A percentile compares a stretch with the other conserved stretches of the same genome.
Evolutionary conservation across 768 basidiomycete species (phyloP).

Genomic region (Chalciporus sphaerocephalus): DNA sequence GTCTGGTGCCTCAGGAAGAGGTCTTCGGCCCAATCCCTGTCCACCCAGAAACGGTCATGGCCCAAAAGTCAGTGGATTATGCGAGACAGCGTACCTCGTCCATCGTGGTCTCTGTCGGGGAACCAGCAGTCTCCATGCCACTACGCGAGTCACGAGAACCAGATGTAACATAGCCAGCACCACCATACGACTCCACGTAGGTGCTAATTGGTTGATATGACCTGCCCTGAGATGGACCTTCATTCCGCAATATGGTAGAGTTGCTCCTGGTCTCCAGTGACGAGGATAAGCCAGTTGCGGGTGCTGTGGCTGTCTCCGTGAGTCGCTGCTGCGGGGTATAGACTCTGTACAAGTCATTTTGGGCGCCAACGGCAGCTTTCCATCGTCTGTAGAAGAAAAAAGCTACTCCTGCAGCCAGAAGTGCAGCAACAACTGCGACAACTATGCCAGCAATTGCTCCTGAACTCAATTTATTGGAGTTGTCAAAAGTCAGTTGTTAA

Average conservation of each 20-base stretch:
- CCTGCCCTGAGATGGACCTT: not conserved
- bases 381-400: conserved; percentile 26
- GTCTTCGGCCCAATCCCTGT: conserved; percentile 13
- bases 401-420: conserved; percentile 12
- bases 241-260: conserved; percentile 8
- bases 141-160: conserved; percentile 13
- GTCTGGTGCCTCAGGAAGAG: conserved; percentile 23
- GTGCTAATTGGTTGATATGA: conserved; percentile 6
- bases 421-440: conserved; percentile 12
- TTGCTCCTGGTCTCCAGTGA: conserved; percentile 18
- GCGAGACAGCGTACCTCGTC: conserved; percentile 17
- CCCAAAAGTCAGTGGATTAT: not conserved
- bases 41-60: not conserved
- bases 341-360: conserved; percentile 11
- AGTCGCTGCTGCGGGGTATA: conserved; percentile 10
- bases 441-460: conserved; percentile 24
- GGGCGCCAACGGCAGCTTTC: conserved; percentile 20
- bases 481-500: not conserved
- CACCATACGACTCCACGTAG: not conserved
- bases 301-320: not conserved
- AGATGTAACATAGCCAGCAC: not conserved
- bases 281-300: conserved; percentile 18
- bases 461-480: conserved; percentile 15
- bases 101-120: not conserved
- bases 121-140: conserved; percentile 3